phyloP scores from a whole-genome alignment of 2,329 filamentous ascomycete genomes.

The Ambrosiella xylebori region DNA sequence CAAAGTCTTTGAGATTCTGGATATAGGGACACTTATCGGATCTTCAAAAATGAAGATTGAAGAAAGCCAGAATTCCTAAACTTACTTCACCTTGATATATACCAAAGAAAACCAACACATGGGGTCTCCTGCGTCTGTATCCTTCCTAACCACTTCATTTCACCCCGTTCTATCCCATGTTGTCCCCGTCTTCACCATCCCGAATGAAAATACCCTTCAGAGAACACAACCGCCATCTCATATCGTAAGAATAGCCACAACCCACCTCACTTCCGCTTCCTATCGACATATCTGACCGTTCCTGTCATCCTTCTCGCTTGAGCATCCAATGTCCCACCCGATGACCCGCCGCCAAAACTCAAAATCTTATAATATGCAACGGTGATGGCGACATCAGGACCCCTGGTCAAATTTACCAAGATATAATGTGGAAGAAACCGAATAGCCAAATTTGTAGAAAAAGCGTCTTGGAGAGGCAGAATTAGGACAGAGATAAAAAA shows the following conservation, averaged over 20 bases:
- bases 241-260: too few species aligned
- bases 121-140: background rate
- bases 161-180: background rate
- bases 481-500: background rate
- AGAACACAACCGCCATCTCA: too few species aligned
- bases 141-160: background rate
- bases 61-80: background rate
- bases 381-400: background rate
- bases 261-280: too few species aligned
- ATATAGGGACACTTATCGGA: too few species aligned
- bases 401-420: background rate
- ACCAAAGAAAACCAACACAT: background rate
- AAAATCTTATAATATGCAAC: background rate
- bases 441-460: background rate
- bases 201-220: too few species aligned
- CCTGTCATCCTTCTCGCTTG: background rate
- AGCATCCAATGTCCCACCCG: background rate
- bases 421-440: background rate
- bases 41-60: background rate
- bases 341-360: background rate
- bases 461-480: background rate
- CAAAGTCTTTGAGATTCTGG: background rate
- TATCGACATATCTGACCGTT: too few species aligned
- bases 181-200: too few species aligned
- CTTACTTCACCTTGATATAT: background rate